Evolutionary conservation across 345 rosid species (phyloP).

Genomic region (Citrus hindsii): DNA sequence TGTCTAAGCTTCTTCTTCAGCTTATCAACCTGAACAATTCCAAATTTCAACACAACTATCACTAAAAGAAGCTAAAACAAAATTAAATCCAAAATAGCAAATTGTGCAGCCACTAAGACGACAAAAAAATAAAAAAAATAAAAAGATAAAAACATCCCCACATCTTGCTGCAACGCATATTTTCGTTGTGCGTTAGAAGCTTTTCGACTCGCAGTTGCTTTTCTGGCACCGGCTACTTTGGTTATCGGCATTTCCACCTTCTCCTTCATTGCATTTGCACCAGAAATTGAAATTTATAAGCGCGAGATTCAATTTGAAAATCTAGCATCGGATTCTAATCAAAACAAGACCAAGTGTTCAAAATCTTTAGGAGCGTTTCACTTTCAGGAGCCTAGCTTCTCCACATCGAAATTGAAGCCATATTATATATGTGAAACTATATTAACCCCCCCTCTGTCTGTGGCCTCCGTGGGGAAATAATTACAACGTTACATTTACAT

Average conservation of each 20-base stretch:
- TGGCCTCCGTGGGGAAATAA: background rate
- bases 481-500: background rate
- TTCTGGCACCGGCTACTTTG: slow-evolving; percentile 28
- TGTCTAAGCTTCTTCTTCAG: slow-evolving; percentile 75
- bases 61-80: background rate
- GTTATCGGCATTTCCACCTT: slow-evolving; percentile 43
- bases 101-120: background rate
- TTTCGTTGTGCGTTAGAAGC: slow-evolving; percentile 47
- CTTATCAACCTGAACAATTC: slow-evolving; percentile 62
- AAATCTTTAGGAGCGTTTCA: slow-evolving; percentile 18
- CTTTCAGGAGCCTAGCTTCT: slow-evolving; percentile 18
- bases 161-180: slow-evolving; percentile 72
- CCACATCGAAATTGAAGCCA: slow-evolving; percentile 28
- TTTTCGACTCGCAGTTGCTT: slow-evolving; percentile 31
- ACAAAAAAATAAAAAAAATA: no score
- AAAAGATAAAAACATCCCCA: slow-evolving; percentile 16
- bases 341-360: slow-evolving; percentile 9
- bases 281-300: slow-evolving; percentile 4
- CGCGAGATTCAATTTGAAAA: slow-evolving; percentile 11
- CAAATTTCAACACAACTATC: background rate
- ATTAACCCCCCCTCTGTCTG: background rate
- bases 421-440: slow-evolving; percentile 6
- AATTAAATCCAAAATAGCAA: background rate
- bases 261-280: slow-evolving; percentile 22
- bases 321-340: slow-evolving; percentile 15